phyloP scores from a whole-genome alignment of 768 basidiomycete genomes.

The Amylocystis lapponica region DNA sequence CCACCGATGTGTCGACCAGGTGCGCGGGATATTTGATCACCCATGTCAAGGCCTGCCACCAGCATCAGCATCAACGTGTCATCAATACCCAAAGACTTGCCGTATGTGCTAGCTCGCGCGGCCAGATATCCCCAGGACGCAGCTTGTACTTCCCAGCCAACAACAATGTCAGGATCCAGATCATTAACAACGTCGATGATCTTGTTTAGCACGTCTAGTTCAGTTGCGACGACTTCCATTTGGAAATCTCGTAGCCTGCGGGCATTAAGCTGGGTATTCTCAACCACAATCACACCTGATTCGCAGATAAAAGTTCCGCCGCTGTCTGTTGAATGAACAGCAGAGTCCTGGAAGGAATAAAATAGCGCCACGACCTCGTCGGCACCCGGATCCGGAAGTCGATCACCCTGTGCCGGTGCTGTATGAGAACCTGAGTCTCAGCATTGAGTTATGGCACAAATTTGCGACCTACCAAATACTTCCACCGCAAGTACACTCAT shows the following conservation, averaged over 20 bases:
- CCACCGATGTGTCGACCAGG: slow-evolving; percentile 34
- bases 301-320: slow-evolving; percentile 27
- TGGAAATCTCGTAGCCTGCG: slow-evolving; percentile 38
- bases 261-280: slow-evolving; percentile 31
- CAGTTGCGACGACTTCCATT: slow-evolving; percentile 53
- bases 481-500: slow-evolving; percentile 85
- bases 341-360: slow-evolving; percentile 62
- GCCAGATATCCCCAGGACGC: slow-evolving; percentile 88
- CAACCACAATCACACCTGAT: slow-evolving; percentile 52
- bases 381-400: slow-evolving; percentile 58
- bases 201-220: slow-evolving; percentile 77
- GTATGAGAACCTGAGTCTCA: neutral
- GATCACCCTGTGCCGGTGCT: slow-evolving; percentile 57
- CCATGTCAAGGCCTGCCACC: slow-evolving; percentile 63
- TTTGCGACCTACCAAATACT: slow-evolving; percentile 62
- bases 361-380: slow-evolving; percentile 68
- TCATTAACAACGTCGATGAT: slow-evolving; percentile 67
- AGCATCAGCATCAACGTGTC: neutral
- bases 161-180: slow-evolving; percentile 86
- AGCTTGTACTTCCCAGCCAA: slow-evolving; percentile 88
- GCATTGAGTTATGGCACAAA: neutral
- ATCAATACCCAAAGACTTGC: slow-evolving; percentile 31
- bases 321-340: slow-evolving; percentile 30
- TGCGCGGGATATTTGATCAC: slow-evolving; percentile 73
- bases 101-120: slow-evolving; percentile 55